Evolutionary conservation across 2,329 filamentous ascomycete species (phyloP).

Genomic region (Aspergillus novoparasiticus): DNA sequence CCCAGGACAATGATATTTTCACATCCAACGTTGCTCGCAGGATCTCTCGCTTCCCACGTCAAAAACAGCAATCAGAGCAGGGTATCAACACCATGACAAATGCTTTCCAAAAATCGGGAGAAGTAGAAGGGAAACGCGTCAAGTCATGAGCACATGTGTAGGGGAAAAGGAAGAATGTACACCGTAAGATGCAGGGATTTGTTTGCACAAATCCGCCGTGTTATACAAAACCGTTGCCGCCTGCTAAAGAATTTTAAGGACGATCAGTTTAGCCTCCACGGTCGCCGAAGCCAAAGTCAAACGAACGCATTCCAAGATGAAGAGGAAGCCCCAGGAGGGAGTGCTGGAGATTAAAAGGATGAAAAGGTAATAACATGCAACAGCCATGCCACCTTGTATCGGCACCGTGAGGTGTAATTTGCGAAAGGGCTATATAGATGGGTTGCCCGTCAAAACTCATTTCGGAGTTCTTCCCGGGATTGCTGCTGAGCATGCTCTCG

Average conservation of each 20-base stretch:
- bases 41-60: slow-evolving; percentile 16
- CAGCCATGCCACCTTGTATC: not conserved
- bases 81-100: slow-evolving; percentile 49
- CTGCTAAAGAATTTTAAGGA: slow-evolving; percentile 1
- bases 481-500: slow-evolving; percentile 38
- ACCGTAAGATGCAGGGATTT: slow-evolving; percentile 24
- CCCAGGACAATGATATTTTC: slow-evolving; percentile 12
- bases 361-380: slow-evolving; percentile 31
- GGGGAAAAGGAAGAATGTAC: slow-evolving; percentile 24
- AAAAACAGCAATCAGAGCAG: slow-evolving; percentile 37
- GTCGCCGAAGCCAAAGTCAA: slow-evolving; percentile 1
- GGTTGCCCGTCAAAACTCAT: slow-evolving; percentile 28
- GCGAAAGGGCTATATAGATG: not conserved
- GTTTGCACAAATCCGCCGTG: slow-evolving; percentile 14
- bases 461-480: slow-evolving; percentile 37
- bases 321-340: slow-evolving; percentile 2
- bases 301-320: not conserved
- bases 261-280: slow-evolving; percentile 3
- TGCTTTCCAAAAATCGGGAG: slow-evolving; percentile 32
- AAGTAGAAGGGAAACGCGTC: slow-evolving; percentile 27
- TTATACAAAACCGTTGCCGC: slow-evolving; percentile 23
- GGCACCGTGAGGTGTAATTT: not conserved
- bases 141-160: slow-evolving; percentile 39
- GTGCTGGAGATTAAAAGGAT: not conserved
- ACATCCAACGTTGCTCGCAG: slow-evolving; percentile 12